Base-by-base conservation (phyloP, 148 eudicot species). In the Suaeda aralocaspica region DNA sequence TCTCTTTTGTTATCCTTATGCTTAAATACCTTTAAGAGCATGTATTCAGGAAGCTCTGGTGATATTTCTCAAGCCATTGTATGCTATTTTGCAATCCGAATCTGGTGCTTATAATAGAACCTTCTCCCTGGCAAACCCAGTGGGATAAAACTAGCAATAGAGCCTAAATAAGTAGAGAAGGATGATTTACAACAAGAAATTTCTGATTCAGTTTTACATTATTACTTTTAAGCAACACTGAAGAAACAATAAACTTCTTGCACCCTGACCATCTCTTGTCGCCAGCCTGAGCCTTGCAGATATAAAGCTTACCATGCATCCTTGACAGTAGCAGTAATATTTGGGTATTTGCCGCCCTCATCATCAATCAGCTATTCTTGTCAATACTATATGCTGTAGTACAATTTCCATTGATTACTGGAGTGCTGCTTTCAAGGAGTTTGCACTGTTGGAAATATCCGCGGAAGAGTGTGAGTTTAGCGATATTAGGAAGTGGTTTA, bases 191-290 rank as follows among this genome's bases (percentile, higher is more conserved):
- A 78, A 55, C 22, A 36, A 77, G 52, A 34, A 65, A 72, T 57
- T 64, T 58, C 67, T 3, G 63, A n/a, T n/a, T 71, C 34, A 52
- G 52, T 72, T 60, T 59, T 55, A 41, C 25, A 51, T 42, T 67
- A 59, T 36, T 36, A 36, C 8, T 36, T 61, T 88, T 76, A 93
- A 70, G 97, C 96, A 72, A 91, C 85, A 15, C 89, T 89, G 85
- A 95, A 95, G 33, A 97, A 95, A 71, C 97, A 6, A 95, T 94
- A n/a, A 82, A 91, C 80, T 95, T 65, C 68, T 86, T 18, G 96
- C 96, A 46, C 99, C 97, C 76, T 95, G 91, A 95, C 99, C 99
- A 95, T 87, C 99, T 87, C 87, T 91, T 91, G 86, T 95, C 97
- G 8, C 99, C 99, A 2, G 99, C 99, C 73, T 95, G 97, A 30